Evolutionary conservation across 495 filamentous ascomycete genomes (phyloP).

Genomic region (Astrothelium subdiscretum): DNA sequence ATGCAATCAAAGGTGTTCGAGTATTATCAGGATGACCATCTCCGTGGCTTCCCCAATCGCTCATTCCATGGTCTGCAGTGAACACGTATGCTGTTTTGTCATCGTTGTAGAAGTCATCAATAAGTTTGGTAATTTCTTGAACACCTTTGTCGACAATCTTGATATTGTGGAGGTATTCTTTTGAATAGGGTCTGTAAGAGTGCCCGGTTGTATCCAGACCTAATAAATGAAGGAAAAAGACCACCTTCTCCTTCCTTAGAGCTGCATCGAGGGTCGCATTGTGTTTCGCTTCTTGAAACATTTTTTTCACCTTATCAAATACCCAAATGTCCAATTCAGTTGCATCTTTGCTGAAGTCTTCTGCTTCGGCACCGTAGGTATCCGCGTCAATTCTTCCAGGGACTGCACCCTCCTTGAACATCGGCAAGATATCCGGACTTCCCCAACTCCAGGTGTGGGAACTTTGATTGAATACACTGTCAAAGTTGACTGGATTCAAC

Average conservation of each 20-base stretch:
- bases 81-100: constrained; percentile 90
- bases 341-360: constrained; percentile 82
- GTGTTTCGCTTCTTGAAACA: constrained; percentile 67
- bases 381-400: constrained; percentile 75
- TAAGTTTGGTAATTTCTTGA: constrained; percentile 63
- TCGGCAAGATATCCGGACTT: constrained; percentile 91
- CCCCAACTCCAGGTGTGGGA: constrained; percentile 99
- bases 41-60: constrained; percentile 94
- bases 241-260: constrained; percentile 71
- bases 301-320: constrained; percentile 78
- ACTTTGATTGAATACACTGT: constrained; percentile 96
- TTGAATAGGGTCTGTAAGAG: constrained; percentile 77
- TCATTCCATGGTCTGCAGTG: constrained; percentile 98
- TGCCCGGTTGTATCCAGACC: constrained; percentile 93
- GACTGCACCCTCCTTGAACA: constrained; percentile 93
- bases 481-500: constrained; percentile 95
- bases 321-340: constrained; percentile 83
- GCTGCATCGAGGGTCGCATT: constrained; percentile 66
- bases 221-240: constrained; percentile 96
- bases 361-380: constrained; percentile 69
- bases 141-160: constrained; percentile 88
- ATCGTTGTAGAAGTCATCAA: constrained; percentile 87
- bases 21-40: constrained; percentile 98
- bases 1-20: constrained; percentile 81
- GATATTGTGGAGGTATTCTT: constrained; percentile 90